Percentiles rank a stretch among this genome's conserved stretches.
Evolutionary conservation across 108 stramenopile species (phyloP).

Genomic region (Cyclostephanos invisitatus): DNA sequence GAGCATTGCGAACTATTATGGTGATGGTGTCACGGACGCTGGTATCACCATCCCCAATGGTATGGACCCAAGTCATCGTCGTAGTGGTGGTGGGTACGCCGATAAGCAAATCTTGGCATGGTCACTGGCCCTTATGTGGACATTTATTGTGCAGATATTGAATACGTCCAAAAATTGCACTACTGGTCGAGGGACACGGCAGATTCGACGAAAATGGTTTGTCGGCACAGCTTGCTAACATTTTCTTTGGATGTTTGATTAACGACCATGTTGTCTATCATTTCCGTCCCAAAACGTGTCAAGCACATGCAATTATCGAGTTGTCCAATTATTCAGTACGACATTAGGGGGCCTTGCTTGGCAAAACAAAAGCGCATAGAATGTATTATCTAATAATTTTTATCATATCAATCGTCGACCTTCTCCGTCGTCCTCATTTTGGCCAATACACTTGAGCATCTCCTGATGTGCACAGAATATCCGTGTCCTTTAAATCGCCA

Average conservation of each 20-base stretch:
- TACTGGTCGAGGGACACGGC: conserved; percentile 22
- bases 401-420: background rate
- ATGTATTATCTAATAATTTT: background rate
- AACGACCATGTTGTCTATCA: background rate
- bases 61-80: background rate
- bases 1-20: background rate
- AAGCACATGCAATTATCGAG: background rate
- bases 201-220: background rate
- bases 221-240: conserved; percentile 20
- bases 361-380: no score
- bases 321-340: background rate
- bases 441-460: conserved; percentile 49
- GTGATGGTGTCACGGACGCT: background rate
- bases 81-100: conserved; percentile 10
- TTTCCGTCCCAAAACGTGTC: background rate
- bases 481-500: conserved; percentile 7
- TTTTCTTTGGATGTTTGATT: conserved; percentile 31
- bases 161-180: conserved; percentile 15
- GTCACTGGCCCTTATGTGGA: conserved; percentile 32
- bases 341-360: background rate
- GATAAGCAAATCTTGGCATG: conserved; percentile 34
- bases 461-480: conserved; percentile 32
- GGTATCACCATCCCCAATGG: background rate
- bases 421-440: background rate
- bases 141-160: conserved; percentile 26